Conservation (phyloP, 2,329 filamentous ascomycete genomes). For the Neocatenulostroma microsporum region DNA sequence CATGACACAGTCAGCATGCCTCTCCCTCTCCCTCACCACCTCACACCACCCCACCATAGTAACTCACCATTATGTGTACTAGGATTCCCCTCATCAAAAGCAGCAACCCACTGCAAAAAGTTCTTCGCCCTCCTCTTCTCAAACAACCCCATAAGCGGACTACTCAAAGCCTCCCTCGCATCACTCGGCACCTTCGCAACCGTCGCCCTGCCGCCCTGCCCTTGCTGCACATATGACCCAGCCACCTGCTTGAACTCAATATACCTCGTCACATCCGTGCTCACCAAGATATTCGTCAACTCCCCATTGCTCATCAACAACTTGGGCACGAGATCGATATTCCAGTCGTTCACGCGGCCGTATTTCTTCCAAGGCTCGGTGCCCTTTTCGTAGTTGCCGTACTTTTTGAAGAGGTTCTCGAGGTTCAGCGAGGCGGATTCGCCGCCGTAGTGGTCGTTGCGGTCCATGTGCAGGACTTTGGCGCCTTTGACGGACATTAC, state of each 20-base stretch:
- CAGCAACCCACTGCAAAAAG: conserved; percentile 92
- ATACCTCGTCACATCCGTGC: conserved; percentile 62
- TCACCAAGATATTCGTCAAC: conserved; percentile 96
- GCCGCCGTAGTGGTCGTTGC: conserved; percentile 96
- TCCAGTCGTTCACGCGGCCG: conserved; percentile 95
- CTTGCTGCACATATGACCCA: conserved; percentile 93
- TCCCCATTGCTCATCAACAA: conserved; percentile 98
- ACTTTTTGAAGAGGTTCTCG: conserved; percentile 94
- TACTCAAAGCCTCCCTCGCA: conserved; percentile 80
- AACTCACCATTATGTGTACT: conserved; percentile 81
- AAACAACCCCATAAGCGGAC: conserved; percentile 91
- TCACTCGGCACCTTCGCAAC: conserved; percentile 96
- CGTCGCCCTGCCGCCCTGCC: conserved; percentile 70
- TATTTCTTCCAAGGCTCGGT: conserved; percentile 98
- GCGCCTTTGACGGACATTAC: conserved; percentile 97
- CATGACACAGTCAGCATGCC: conserved; percentile 11
- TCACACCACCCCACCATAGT: neutral
- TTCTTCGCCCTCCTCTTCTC: conserved; percentile 96
- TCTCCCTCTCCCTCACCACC: neutral
- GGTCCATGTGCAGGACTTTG: conserved; percentile 98
- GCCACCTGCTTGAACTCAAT: conserved; percentile 60
- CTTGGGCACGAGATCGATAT: conserved; percentile 97
- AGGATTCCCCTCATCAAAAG: conserved; percentile 73
- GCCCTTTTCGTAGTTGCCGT: conserved; percentile 69
- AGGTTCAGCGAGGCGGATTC: conserved; percentile 97